A percentile compares a stretch with the other conserved stretches of the same genome.
These are phyloP conservation scores for Suhomyces terraborum DNA, from an alignment of 1,139 yeast species.

Conservation along the genomic window DNA sequence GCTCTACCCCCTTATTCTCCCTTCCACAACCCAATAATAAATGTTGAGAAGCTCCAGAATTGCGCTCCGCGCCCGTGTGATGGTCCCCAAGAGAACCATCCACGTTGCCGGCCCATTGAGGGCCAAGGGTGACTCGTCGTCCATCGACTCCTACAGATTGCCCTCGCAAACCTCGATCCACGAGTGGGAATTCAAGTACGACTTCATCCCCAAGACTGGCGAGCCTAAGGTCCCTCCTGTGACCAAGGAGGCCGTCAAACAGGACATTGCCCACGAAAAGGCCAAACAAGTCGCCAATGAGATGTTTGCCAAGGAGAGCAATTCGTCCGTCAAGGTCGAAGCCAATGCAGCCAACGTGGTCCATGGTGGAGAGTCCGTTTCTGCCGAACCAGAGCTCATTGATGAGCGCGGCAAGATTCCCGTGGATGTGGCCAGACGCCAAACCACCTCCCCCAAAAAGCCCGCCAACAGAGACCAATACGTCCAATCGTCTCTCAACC, in stretches of 20 bases:
- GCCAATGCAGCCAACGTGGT: slow-evolving; percentile 46
- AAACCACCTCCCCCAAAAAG: slow-evolving; percentile 22
- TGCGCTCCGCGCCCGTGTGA: slow-evolving; percentile 3
- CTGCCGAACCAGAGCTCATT: slow-evolving; percentile 41
- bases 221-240: slow-evolving; percentile 56
- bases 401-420: slow-evolving; percentile 34
- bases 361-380: slow-evolving; percentile 48
- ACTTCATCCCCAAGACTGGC: slow-evolving; percentile 45
- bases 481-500: slow-evolving; percentile 46
- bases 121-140: slow-evolving; percentile 49
- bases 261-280: slow-evolving; percentile 48
- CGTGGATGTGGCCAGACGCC: slow-evolving; percentile 18
- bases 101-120: not conserved
- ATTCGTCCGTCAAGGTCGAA: slow-evolving; percentile 46
- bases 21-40: not conserved
- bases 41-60: slow-evolving; percentile 5
- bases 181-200: slow-evolving; percentile 56
- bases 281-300: slow-evolving; percentile 47
- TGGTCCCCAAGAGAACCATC: not conserved
- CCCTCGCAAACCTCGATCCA: slow-evolving; percentile 52
- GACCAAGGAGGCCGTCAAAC: slow-evolving; percentile 52
- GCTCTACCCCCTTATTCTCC: not conserved
- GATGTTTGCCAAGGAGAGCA: slow-evolving; percentile 38
- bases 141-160: slow-evolving; percentile 47
- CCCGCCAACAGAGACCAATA: slow-evolving; percentile 47